Percentiles rank a stretch among this genome's conserved stretches.
phyloP scores from a whole-genome alignment of 2,329 filamentous ascomycete genomes.

The Mycosphaerelloides madeirae region DNA sequence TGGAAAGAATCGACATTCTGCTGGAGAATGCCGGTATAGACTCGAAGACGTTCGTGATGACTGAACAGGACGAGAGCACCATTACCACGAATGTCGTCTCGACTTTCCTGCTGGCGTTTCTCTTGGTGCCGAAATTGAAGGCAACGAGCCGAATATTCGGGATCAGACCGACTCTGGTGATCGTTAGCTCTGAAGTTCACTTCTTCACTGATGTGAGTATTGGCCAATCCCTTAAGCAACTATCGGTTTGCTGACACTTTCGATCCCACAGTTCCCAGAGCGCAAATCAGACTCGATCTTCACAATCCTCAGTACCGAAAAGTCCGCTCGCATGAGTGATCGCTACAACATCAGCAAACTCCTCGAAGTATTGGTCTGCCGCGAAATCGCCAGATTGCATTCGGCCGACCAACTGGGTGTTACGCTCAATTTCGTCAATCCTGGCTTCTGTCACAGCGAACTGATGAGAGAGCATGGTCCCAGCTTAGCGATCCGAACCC shows the following conservation, averaged over 20 bases:
- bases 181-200: conserved; percentile 45
- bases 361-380: conserved; percentile 44
- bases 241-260: not conserved
- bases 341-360: conserved; percentile 47
- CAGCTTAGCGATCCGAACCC: conserved; percentile 9
- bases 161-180: conserved; percentile 33
- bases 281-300: conserved; percentile 35
- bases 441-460: conserved; percentile 49
- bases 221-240: not conserved
- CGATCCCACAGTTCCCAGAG: conserved; percentile 34
- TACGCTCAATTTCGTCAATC: conserved; percentile 50
- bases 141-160: conserved; percentile 34
- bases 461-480: conserved; percentile 33
- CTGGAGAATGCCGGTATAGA: conserved; percentile 42
- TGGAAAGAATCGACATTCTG: conserved; percentile 34
- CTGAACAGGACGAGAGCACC: conserved; percentile 46
- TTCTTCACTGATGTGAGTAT: conserved; percentile 33
- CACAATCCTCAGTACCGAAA: conserved; percentile 33
- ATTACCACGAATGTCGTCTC: conserved; percentile 53
- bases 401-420: conserved; percentile 33
- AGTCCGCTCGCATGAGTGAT: conserved; percentile 34
- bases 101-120: conserved; percentile 47
- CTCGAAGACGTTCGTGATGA: conserved; percentile 26
- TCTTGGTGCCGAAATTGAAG: conserved; percentile 51
- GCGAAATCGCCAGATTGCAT: conserved; percentile 30